These are phyloP conservation scores for Aspergillus sp. DNA, from an alignment of 2,329 filamentous ascomycete genomes.

Conservation along the genomic window DNA sequence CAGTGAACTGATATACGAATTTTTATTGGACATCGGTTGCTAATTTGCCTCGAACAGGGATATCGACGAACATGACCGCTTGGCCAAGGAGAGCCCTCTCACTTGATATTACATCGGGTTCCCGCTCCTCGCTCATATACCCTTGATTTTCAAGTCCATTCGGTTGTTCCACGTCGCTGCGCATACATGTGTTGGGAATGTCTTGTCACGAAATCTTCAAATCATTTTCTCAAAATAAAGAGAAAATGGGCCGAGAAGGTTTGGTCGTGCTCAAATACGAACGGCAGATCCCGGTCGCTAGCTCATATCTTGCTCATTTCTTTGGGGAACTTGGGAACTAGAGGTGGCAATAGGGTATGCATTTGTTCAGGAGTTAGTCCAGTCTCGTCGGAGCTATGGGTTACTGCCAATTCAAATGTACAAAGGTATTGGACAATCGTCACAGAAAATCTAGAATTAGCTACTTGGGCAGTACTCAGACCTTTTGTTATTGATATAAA, in stretches of 20 bases:
- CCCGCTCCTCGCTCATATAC: neutral
- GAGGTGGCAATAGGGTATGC: no score
- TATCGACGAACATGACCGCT: constrained; percentile 81
- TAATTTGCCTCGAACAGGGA: constrained; percentile 44
- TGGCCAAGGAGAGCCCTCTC: constrained; percentile 47
- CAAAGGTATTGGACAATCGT: no score
- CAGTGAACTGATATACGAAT: neutral
- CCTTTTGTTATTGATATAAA: no score
- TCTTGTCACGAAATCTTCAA: neutral
- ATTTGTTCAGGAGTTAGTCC: neutral
- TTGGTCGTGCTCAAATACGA: no score
- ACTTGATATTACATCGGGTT: constrained; percentile 14
- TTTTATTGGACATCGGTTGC: neutral
- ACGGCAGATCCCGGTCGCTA: neutral
- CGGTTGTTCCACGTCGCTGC: neutral
- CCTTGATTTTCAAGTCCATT: neutral
- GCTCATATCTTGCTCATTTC: neutral
- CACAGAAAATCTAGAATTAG: no score
- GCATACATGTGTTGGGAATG: neutral
- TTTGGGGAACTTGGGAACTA: neutral
- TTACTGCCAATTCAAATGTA: neutral
- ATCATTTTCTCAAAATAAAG: no score
- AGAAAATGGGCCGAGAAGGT: no score
- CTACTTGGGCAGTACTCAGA: no score
- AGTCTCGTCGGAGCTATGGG: neutral